A percentile compares a stretch with the other conserved stretches of the same genome.
Evolutionary conservation across 805 yeast genomes (phyloP).

Genomic region (Myxozyma vanderwaltii): DNA sequence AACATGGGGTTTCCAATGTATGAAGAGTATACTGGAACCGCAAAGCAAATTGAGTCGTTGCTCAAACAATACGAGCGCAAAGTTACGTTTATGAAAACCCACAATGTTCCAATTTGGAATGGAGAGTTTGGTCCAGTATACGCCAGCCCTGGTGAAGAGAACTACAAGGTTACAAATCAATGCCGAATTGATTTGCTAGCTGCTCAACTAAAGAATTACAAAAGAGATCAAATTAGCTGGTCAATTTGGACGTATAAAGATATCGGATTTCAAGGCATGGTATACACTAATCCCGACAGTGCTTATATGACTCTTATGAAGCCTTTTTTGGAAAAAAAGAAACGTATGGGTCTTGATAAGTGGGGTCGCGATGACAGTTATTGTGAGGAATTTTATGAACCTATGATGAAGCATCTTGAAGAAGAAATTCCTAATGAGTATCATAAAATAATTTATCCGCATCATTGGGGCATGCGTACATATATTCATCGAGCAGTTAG

Average conservation of each 20-base stretch:
- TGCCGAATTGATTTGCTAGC: constrained; percentile 49
- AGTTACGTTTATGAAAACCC: constrained; percentile 47
- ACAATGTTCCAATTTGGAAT: constrained; percentile 55
- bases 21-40: constrained; percentile 43
- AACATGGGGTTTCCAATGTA: constrained; percentile 49
- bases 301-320: constrained; percentile 50
- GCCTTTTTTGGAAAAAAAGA: constrained; percentile 49
- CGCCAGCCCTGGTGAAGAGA: constrained; percentile 46
- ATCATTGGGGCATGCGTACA: constrained; percentile 45
- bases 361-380: constrained; percentile 55
- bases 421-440: constrained; percentile 48
- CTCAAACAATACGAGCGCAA: constrained; percentile 49
- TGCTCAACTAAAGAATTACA: constrained; percentile 52
- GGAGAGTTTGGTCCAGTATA: constrained; percentile 54
- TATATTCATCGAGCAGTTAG: constrained; percentile 48
- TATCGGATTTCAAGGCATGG: constrained; percentile 55
- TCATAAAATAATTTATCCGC: constrained; percentile 49
- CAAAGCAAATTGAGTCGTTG: constrained; percentile 45
- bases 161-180: constrained; percentile 49
- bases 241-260: constrained; percentile 59
- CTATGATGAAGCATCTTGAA: constrained; percentile 45
- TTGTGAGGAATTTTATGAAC: constrained; percentile 45
- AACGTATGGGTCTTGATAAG: constrained; percentile 50
- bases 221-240: constrained; percentile 49
- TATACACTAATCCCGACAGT: constrained; percentile 51